These are phyloP conservation scores for Gracilaria gracilis DNA, from an alignment of 23 red algal species.

Conservation along the genomic window DNA sequence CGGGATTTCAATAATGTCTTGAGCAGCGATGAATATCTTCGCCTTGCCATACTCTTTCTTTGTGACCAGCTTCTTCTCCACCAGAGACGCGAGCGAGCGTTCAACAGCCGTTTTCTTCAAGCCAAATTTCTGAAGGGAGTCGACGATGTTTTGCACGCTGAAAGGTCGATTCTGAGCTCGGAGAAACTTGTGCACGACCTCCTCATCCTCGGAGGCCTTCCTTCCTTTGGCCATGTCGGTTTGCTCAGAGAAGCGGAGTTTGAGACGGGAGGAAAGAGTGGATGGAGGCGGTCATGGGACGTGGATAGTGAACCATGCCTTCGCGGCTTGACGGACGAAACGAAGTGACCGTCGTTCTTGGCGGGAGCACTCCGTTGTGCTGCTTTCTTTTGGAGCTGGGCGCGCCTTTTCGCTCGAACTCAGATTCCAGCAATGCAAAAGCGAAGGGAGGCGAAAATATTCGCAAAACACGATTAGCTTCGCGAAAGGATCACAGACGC, in stretches of 20 bases:
- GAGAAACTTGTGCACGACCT: conserved; percentile 22
- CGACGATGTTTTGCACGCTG: conserved; percentile 89
- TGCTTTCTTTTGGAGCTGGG: background rate
- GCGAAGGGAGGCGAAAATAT: too few species aligned
- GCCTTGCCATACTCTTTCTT: conserved; percentile 99
- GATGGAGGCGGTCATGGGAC: background rate
- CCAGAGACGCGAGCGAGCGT: conserved; percentile 80
- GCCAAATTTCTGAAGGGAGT: conserved; percentile 78
- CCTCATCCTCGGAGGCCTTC: conserved; percentile 31
- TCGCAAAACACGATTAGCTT: too few species aligned
- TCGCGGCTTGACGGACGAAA: background rate
- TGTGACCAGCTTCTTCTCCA: conserved; percentile 76
- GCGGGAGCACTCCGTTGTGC: conserved; percentile 15
- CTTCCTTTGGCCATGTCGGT: conserved; percentile 28
- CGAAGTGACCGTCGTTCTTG: background rate
- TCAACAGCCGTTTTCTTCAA: conserved; percentile 94
- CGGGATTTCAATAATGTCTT: conserved; percentile 89
- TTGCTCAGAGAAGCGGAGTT: background rate
- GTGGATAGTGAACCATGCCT: background rate
- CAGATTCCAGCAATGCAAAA: too few species aligned
- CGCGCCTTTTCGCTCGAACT: too few species aligned
- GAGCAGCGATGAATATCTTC: conserved; percentile 88
- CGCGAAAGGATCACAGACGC: too few species aligned
- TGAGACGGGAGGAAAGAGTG: background rate
- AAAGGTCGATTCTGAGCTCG: conserved; percentile 85